These are phyloP conservation scores for Alternaria alternata DNA, from an alignment of 2,329 filamentous ascomycete species.

Conservation along the genomic window DNA sequence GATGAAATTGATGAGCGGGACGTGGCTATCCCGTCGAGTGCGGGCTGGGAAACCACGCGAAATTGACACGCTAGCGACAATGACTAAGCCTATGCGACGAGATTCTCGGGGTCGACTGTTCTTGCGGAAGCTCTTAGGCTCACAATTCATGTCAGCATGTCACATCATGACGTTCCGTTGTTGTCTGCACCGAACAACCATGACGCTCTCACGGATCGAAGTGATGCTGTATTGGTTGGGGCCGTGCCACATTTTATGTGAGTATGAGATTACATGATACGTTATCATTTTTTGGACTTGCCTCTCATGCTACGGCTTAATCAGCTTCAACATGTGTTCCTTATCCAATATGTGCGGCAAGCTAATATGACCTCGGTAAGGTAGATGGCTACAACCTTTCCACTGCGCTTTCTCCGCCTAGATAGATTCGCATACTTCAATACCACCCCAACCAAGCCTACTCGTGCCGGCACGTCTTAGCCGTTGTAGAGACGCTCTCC, in stretches of 20 bases:
- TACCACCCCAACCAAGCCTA: neutral
- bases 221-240: neutral
- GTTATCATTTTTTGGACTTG: neutral
- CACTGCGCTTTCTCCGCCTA: neutral
- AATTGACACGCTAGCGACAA: slow-evolving; percentile 1
- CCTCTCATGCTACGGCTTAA: neutral
- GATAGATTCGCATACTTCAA: neutral
- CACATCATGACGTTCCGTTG: neutral
- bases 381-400: neutral
- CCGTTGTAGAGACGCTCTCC: slow-evolving; percentile 1
- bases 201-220: neutral
- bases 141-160: neutral
- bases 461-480: neutral
- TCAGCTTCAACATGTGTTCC: neutral
- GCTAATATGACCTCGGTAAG: neutral
- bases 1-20: neutral
- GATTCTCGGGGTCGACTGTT: neutral
- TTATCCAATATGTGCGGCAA: neutral
- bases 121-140: no score
- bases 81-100: neutral
- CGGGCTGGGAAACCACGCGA: neutral
- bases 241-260: neutral
- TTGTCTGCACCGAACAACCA: neutral
- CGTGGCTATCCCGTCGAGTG: neutral
- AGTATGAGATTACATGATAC: neutral